Conservation (phyloP, 2,329 filamentous ascomycete genomes). For the Shiraia sp. region DNA sequence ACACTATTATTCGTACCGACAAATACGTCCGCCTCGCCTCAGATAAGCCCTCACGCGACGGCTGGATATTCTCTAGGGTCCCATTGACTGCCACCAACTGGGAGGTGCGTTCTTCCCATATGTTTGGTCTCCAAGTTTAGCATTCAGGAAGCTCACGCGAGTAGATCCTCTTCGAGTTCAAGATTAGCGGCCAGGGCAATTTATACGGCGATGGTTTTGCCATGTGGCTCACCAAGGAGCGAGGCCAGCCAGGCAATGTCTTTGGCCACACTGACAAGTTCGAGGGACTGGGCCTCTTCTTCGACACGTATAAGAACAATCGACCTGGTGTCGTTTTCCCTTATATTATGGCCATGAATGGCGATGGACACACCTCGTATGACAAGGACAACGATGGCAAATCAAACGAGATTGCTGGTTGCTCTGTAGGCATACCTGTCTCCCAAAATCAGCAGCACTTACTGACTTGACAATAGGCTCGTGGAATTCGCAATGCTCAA, state of each 20-base stretch:
- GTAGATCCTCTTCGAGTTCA: slow-evolving; percentile 89
- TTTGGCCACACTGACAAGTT: slow-evolving; percentile 89
- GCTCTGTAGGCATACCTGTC: slow-evolving; percentile 63
- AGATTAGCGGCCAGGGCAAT: slow-evolving; percentile 84
- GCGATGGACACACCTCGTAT: slow-evolving; percentile 85
- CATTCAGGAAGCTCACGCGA: slow-evolving; percentile 28
- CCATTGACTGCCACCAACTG: slow-evolving; percentile 97
- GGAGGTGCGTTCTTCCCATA: slow-evolving; percentile 64
- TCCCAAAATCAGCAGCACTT: background rate
- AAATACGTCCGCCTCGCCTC: slow-evolving; percentile 89
- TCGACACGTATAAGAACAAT: slow-evolving; percentile 99
- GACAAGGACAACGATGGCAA: slow-evolving; percentile 96
- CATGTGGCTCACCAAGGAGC: slow-evolving; percentile 96
- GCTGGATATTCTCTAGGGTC: slow-evolving; percentile 92
- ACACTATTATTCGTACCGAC: slow-evolving; percentile 79
- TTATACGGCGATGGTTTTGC: slow-evolving; percentile 96
- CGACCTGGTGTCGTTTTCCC: slow-evolving; percentile 93
- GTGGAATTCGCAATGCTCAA: slow-evolving; percentile 77
- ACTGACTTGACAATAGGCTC: slow-evolving; percentile 57
- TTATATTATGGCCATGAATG: slow-evolving; percentile 98
- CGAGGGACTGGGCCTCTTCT: slow-evolving; percentile 91
- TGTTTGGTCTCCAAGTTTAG: background rate
- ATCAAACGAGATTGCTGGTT: slow-evolving; percentile 87
- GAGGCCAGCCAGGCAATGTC: slow-evolving; percentile 76
- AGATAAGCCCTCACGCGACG: slow-evolving; percentile 85